Conservation (phyloP, 495 filamentous ascomycete species). For the Penicillium roqueforti region DNA sequence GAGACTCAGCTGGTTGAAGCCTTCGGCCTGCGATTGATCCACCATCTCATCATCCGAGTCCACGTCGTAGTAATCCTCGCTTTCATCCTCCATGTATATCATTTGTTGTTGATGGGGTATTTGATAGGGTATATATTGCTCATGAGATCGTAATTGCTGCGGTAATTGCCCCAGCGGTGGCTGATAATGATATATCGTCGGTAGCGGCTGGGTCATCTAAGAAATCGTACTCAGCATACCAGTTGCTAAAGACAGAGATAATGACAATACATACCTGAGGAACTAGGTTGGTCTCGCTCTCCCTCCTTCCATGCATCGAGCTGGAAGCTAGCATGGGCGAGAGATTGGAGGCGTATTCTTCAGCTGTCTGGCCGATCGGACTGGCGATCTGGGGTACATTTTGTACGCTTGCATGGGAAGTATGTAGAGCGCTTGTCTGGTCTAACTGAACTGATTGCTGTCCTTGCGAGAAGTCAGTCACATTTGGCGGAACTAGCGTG, state of each 20-base stretch:
- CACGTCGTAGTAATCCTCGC: conserved; percentile 59
- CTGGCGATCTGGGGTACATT: conserved; percentile 10
- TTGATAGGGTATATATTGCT: conserved; percentile 11
- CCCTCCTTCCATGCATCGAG: neutral
- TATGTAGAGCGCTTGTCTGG: neutral
- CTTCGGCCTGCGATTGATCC: conserved; percentile 51
- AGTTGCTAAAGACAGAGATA: neutral
- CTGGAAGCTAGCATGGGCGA: neutral
- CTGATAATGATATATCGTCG: conserved; percentile 14
- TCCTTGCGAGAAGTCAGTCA: conserved; percentile 10
- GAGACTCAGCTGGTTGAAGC: conserved; percentile 44
- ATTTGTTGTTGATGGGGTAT: conserved; percentile 16
- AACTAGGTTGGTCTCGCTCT: neutral
- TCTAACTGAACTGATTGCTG: conserved; percentile 1
- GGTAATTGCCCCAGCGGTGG: conserved; percentile 6
- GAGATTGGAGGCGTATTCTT: conserved; percentile 5
- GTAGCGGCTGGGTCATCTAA: conserved; percentile 3
- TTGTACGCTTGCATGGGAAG: neutral
- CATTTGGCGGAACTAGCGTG: neutral
- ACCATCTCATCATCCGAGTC: conserved; percentile 65
- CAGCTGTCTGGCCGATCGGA: conserved; percentile 1
- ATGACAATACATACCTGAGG: neutral
- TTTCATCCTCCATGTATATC: conserved; percentile 44
- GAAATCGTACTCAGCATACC: neutral
- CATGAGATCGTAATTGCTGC: conserved; percentile 6